Evolutionary conservation across 192 early-diverging fungal species (phyloP).

Genomic region (Spinellus fusiger): DNA sequence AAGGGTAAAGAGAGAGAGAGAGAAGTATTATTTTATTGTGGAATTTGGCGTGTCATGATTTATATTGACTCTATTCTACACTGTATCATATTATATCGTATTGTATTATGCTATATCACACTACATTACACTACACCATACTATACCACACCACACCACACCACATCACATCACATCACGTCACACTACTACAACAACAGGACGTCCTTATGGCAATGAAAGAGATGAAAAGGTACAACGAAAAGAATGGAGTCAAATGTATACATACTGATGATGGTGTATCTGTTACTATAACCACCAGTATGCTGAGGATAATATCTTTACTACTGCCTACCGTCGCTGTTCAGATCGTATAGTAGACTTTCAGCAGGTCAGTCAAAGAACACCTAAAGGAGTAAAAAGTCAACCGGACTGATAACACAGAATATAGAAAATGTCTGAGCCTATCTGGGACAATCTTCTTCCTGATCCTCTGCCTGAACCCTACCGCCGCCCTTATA

Average conservation of each 20-base stretch:
- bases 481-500: slow-evolving; percentile 82
- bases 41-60: too few species aligned
- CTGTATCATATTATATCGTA: too few species aligned
- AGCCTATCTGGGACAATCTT: slow-evolving; percentile 81
- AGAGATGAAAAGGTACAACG: slow-evolving; percentile 29
- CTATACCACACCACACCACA: too few species aligned
- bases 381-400: slow-evolving; percentile 12
- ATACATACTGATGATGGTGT: background rate
- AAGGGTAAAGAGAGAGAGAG: too few species aligned
- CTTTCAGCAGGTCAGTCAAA: slow-evolving; percentile 23
- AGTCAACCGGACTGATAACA: slow-evolving; percentile 15
- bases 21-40: too few species aligned
- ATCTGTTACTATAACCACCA: background rate
- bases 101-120: too few species aligned
- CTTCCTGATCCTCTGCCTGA: slow-evolving; percentile 86
- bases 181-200: background rate
- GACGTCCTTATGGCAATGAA: slow-evolving; percentile 30
- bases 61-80: too few species aligned
- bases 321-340: slow-evolving; percentile 27
- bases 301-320: slow-evolving; percentile 23
- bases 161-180: too few species aligned
- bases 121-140: too few species aligned
- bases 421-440: slow-evolving; percentile 38
- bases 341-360: slow-evolving; percentile 23
- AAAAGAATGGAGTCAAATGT: background rate